Conservation (phyloP, 2,329 filamentous ascomycete species). For the Cladosporium velox region DNA sequence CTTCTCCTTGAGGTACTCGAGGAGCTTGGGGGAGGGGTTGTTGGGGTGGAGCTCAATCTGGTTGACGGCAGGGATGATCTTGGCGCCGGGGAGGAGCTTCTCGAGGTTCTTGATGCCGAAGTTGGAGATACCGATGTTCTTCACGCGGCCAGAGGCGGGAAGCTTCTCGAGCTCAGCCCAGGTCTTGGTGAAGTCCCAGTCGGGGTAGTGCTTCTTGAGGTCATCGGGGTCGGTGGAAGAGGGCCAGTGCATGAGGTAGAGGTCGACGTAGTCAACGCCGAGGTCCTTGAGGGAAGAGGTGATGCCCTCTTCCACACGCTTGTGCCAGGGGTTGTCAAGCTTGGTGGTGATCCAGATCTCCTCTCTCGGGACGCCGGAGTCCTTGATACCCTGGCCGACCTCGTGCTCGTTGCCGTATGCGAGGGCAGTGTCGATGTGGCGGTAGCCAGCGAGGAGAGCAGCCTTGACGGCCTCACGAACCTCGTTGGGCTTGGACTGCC, state of each 20-base stretch:
- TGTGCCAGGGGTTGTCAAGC: constrained; percentile 44
- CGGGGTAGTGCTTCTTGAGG: constrained; percentile 66
- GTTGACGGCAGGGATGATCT: constrained; percentile 63
- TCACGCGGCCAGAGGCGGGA: constrained; percentile 61
- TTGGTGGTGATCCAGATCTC: constrained; percentile 45
- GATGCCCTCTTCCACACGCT: constrained; percentile 37
- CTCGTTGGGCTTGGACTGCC: constrained; percentile 41
- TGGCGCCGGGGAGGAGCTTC: constrained; percentile 58
- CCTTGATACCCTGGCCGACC: constrained; percentile 70
- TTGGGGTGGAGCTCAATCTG: constrained; percentile 70
- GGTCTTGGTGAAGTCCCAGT: constrained; percentile 62
- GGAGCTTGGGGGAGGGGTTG: constrained; percentile 56
- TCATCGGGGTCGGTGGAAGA: constrained; percentile 51
- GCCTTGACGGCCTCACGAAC: constrained; percentile 43
- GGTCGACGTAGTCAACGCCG: constrained; percentile 43
- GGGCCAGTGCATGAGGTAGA: constrained; percentile 52
- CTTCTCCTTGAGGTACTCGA: constrained; percentile 53
- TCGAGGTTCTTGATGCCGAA: constrained; percentile 58
- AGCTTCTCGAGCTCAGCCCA: constrained; percentile 69
- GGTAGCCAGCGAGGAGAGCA: constrained; percentile 52
- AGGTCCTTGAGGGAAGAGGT: constrained; percentile 44
- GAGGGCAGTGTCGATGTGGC: constrained; percentile 61
- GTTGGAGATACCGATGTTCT: constrained; percentile 77
- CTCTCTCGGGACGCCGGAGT: constrained; percentile 37
- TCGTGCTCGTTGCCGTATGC: constrained; percentile 79